Evolutionary conservation across 1,139 yeast species (phyloP), one percentile per base, ranked within the genome.

Genomic region (Candida sp.): DNA sequence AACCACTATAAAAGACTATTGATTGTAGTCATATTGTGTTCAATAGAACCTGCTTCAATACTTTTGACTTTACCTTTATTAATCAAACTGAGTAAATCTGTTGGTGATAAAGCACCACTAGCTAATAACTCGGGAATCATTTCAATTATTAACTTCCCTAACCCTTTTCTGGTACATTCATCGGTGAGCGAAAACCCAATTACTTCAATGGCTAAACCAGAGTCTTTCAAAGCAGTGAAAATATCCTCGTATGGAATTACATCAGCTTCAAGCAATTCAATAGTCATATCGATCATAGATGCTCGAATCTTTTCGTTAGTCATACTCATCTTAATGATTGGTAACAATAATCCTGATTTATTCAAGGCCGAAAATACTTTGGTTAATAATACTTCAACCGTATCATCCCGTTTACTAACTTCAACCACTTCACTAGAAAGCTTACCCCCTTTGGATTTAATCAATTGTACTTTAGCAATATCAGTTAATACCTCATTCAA

Each of bases 221-320:
- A 62, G 5, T 58, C 58, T 44, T 53, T 62, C 42, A 67, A 52
- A 7, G 71, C 70, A 6, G 43, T 52, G 44, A 67, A 66, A 8
- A 68, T 55, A 35, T 66, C 70, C 41, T 58, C 54, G 53, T 60
- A 68, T 1, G 73, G 71, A 47, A 66, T 66, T 4, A 61, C 70
- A 30, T 60, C 61, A 1, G 65, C 61, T 42, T 59, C 51, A 32
- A 68, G 45, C 37, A 66, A 53, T 15, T 62, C 59, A 37, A 63
- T 53, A 5, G 65, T 54, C 12, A 64, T 46, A 23, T 61, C 58
- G 27, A 56, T 55, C 21, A 66, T 43, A 11, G 58, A 57, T 2
- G 50, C 55, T 43, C 73, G 54, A 5, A 62, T 61, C 25, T 58
- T 51, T 21, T 61, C 65, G 46, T 67, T 71, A 12, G 68, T 61